Evolutionary conservation across 441 rosid genomes (phyloP), one percentile per base, ranked within the genome.

Genomic region (Flueggea neowawraea): DNA sequence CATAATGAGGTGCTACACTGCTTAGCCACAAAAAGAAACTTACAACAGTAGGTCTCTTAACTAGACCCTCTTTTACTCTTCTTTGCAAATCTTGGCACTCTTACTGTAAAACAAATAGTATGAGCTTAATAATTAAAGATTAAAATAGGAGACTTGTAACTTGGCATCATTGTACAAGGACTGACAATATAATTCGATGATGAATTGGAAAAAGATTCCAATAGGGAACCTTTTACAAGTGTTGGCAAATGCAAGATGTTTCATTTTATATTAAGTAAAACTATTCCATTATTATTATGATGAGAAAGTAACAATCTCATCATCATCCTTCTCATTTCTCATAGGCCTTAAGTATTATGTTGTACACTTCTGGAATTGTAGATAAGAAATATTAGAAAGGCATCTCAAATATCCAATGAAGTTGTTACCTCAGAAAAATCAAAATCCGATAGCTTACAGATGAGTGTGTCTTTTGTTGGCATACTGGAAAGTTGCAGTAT

Each of bases 51-150:
- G 74, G 86, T 65, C 70, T 74, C 44, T 69, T 59, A 36, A 71
- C 58, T 31, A 55, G 49, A 55, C 84, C 79, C 54, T 61, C 68
- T 52, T 72, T 72, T 60, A 73, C 70, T 70, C 77, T 69, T 64
- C 68, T 67, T 33, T 16, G 54, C 73, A 83, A 68, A 64, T 81
- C 88, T 54, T 79, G 72, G 6, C 83, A 78, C 55, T 86, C 91
- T 58, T 86, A 87, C 91, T 86, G 81, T 32, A 57, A 70, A 71
- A 43, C 13, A 39, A 43, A 41, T 16, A 12, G 11, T 15, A 2
- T 32, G 9, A 36, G 41, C 41, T 36, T 36, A 8, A 36, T 36
- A 5, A 36, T 36, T 36, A 36, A 36, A 36, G 41, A 36, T 36
- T 8, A 36, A 3, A 36, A 5, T 5, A 5, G 6, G 41, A 36